These are phyloP conservation scores for Musa schizocarpa DNA, from an alignment of 176 grass and related monocot genomes.

Conservation along the genomic window DNA sequence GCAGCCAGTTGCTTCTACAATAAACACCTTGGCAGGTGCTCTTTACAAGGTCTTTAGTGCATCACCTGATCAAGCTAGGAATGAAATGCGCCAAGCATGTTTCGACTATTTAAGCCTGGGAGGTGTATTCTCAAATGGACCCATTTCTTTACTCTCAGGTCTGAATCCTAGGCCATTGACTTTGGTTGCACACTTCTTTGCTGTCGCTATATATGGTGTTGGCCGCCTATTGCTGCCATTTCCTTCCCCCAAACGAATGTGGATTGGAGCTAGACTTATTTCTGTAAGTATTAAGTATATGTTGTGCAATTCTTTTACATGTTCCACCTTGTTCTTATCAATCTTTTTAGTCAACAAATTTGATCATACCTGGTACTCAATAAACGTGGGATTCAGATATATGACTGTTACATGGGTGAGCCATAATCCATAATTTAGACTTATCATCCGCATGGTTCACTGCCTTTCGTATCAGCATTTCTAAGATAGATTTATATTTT, in stretches of 20 bases:
- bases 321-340: background rate
- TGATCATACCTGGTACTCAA: background rate
- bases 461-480: too few species aligned
- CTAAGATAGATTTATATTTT: too few species aligned
- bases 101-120: conserved; percentile 95
- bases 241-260: conserved; percentile 71
- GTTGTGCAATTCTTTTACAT: background rate
- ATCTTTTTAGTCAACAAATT: background rate
- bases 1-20: conserved; percentile 96
- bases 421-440: too few species aligned
- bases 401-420: too few species aligned
- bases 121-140: conserved; percentile 77
- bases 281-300: conserved; percentile 50
- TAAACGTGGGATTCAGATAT: background rate
- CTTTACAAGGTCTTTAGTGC: conserved; percentile 93
- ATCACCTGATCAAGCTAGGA: conserved; percentile 73
- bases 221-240: conserved; percentile 83
- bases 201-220: conserved; percentile 90
- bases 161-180: conserved; percentile 84
- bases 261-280: conserved; percentile 76
- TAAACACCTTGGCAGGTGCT: conserved; percentile 90
- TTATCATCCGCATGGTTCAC: too few species aligned
- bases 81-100: conserved; percentile 95
- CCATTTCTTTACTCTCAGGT: conserved; percentile 83
- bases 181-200: conserved; percentile 93